Evolutionary conservation across 768 basidiomycete genomes (phyloP), one percentile per base, ranked within the genome.

Genomic region (Hydnum rufescens): DNA sequence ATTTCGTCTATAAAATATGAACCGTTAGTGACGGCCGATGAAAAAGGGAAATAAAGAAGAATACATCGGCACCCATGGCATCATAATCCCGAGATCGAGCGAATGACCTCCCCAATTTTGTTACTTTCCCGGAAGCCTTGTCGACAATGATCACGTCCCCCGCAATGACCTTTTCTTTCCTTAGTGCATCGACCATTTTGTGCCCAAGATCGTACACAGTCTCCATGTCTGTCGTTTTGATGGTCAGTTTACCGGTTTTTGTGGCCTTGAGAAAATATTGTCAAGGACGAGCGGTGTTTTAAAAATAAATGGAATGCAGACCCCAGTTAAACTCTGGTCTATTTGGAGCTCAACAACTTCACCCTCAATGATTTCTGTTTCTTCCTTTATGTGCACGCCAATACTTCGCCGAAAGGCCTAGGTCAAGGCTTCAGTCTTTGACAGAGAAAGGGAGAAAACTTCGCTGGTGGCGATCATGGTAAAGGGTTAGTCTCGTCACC

Each of bases 171-270:
- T 96, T 97, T 69, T 97, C 95, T 67, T 96, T 95, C 34, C 88
- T 83, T 28, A 99, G 68, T 3, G 90, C 81, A 58, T 99, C 95
- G 48, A 99, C 96, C 95, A 99, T 97, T 74, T 97, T 99, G 49
- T 81, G 87, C 6, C 95, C 95, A 29, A 97, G 74, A 66, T 99
- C 95, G 63, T 99, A 99, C 30, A 99, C 82, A 3, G 95, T 97
- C 69, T 97, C 95, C 95, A 99, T 97, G 64, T 97, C 93, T 2
- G 90, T 95, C 13, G 89, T 93, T 67, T 97, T 97, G 60, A 99
- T 83, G 0, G 95, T 97, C 55, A 97, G 65, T 64, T 95, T 92
- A 2, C 93, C 95, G 1, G 95, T 96, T 68, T 96, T 97, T 3
- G 90, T 95, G 0, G 92, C 88, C 92, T 95, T 59, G 32, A 39